Conservation (phyloP, 352 stramenopile genomes). For the Phytophthora pluvialis region DNA sequence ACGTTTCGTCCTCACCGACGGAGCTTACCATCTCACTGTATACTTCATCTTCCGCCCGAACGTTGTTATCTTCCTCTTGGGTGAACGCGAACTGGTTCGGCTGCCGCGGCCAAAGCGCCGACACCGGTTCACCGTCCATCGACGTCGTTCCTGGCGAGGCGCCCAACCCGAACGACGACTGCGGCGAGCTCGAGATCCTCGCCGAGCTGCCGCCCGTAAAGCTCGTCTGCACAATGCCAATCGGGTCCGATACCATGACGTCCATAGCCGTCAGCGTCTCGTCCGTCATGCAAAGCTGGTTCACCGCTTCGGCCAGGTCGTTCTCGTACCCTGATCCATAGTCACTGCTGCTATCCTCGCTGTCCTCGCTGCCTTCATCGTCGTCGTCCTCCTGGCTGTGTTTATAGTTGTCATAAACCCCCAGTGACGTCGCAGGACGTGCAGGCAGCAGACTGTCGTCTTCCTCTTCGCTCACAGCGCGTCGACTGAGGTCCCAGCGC, state of each 20-base stretch:
- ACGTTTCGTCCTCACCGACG: conserved; percentile 64
- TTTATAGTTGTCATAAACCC: conserved; percentile 19
- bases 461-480: conserved; percentile 9
- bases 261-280: conserved; percentile 58
- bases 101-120: conserved; percentile 79
- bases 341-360: conserved; percentile 48
- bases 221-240: conserved; percentile 45
- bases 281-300: conserved; percentile 74
- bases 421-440: conserved; percentile 10
- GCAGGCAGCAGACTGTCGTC: conserved; percentile 10
- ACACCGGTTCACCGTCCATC: conserved; percentile 76
- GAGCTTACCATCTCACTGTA: conserved; percentile 83
- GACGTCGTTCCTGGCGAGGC: conserved; percentile 65
- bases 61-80: conserved; percentile 76
- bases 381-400: conserved; percentile 28
- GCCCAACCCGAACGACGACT: conserved; percentile 70
- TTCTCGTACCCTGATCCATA: conserved; percentile 77
- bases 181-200: conserved; percentile 60
- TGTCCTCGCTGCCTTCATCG: conserved; percentile 19
- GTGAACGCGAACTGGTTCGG: conserved; percentile 88
- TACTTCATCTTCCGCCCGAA: conserved; percentile 72
- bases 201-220: conserved; percentile 36
- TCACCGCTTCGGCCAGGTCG: conserved; percentile 69
- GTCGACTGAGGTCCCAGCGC: conserved; percentile 20
- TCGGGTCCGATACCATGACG: conserved; percentile 58